Base-by-base conservation (phyloP, 2,329 filamentous ascomycete species). In the Trichoderma polysporum region DNA sequence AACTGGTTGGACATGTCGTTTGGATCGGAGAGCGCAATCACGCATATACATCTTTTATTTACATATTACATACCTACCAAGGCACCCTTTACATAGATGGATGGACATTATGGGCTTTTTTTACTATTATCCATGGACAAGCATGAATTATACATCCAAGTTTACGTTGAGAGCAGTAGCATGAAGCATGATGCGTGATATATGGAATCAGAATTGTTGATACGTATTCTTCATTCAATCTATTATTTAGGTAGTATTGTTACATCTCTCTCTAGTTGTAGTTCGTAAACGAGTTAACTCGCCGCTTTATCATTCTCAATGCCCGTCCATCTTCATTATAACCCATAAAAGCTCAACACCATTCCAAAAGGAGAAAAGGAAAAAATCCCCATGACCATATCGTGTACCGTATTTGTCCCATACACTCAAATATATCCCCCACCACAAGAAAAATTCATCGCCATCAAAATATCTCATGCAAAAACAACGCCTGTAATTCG, bases 1-100 rank as follows among this genome's bases (percentile, higher is more conserved):
- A 37, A 47, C 19, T 22, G 49, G 13, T 54, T 64, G 60, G 60
- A 64, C 50, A 64, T 33, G 33, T 22, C 29, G 22, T 64, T 52
- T 64, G 60, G 60, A 63, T 53, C 33, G 27, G n/a, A 35, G 10
- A 39, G 37, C 25, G 35, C 45, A 45, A 27, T 27, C 49, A 39
- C 50, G 13, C 35, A 45, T 33, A 35, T 47, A 47, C 13, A 56
- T 39, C 19, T 22, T 53, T 45, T 7, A 15, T 10, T 27, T 62
- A 7, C 31, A 31, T 31, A 13, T 29, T 59, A 59, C 56, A 57
- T 47, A 35, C n/a, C 15, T 31, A 39, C 45, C 12, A 31, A 49
- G 29, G 29, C 31, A 61, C 25, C 9, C 10, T 25, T 50, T 37
- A 61, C 33, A 47, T 33, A 64, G 8, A 47, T 19, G 13, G 19